Evolutionary conservation across 1,284 basidiomycete species (phyloP), one percentile per base, ranked within the genome.

Genomic region (Rhodotorula sp.): DNA sequence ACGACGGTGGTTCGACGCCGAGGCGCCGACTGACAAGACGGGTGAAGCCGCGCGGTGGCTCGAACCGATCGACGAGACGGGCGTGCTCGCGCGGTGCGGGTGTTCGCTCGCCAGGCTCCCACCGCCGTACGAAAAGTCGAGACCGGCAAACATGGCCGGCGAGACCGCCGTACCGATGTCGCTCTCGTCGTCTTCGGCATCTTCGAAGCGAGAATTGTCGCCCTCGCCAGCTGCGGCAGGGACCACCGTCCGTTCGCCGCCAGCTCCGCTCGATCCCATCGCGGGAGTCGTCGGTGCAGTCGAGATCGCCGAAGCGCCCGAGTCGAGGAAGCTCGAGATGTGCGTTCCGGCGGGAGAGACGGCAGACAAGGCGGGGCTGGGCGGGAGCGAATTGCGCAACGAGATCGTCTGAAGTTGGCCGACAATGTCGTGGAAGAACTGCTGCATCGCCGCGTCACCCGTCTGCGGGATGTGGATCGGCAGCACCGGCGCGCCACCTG

Each of bases 341-440:
- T 60, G 64, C 6, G 67, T 77, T 44, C 77, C 80, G 24, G 81
- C 75, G 6, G 60, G 60, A 51, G 79, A 79, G 7, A 58, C 68
- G 29, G 60, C 26, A 1, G 63, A 58, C 33, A 62, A 61, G 29
- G 59, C 51, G 2, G 62, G 61, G 33, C 48, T 58, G 22, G 71
- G 68, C 48, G 71, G 66, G 60, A 75, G 60, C n/a, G 70, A 72
- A 57, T 67, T 72, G 33, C 70, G 68, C 14, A 80, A 81, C 76
- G 88, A 87, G 82, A 93, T 87, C 59, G 86, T 85, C 69, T 87
- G 88, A 59, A 93, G 85, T 76, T 91, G 89, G 55, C 91, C 87
- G 12, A 88, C 88, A 62, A 94, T 88, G 80, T 93, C 89, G 67
- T 88, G 84, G 80, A 93, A 90, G 81, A 92, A 92, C 54, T 85